Evolutionary conservation across 768 basidiomycete species (phyloP), one percentile per base, ranked within the genome.

Genomic region (Pholiota microspora): DNA sequence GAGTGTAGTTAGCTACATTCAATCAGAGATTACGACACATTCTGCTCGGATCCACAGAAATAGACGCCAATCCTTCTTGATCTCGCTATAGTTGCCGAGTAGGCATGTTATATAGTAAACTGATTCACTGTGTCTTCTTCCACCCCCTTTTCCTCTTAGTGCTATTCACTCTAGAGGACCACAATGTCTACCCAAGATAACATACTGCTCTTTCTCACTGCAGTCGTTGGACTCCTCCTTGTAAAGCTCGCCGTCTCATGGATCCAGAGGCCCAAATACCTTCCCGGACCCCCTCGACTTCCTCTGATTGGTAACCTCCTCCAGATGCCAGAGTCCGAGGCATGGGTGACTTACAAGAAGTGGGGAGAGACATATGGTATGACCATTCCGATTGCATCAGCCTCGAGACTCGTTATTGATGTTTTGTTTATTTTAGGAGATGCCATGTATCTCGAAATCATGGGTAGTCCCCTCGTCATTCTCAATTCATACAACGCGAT

Each of bases 381-480:
- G 12, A n/a, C n/a, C n/a, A n/a, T n/a, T n/a, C n/a, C 12, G 29
- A 31, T 12, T 31, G 12, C 29, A 31, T 15, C 5, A 31, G 8
- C 21, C 6, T 13, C n/a, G 44, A 2, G 15, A 15, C 29, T 23
- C 0, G 27, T 16, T 8, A 24, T 38, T 15, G 12, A 5, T 2
- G n/a, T 7, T 5, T n/a, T 24, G 7, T 16, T 7, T 12, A 24
- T 25, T 0, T 7, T 35, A 67, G 65, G 65, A 9, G 65, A 67
- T 38, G 58, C 54, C 15, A 59, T 67, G 7, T 68, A 68, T 45
- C 53, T 71, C 8, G 61, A 66, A 32, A 64, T 61, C 12, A 47
- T 68, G 15, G 69, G 69, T 4, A 65, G 58, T 10, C 59, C 62
- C 1, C 58, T 70, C 23, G 47, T 70, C 18, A 50, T 70, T 10